Conservation (phyloP, 208 protist genomes). For the Acanthamoeba lenticulata region DNA sequence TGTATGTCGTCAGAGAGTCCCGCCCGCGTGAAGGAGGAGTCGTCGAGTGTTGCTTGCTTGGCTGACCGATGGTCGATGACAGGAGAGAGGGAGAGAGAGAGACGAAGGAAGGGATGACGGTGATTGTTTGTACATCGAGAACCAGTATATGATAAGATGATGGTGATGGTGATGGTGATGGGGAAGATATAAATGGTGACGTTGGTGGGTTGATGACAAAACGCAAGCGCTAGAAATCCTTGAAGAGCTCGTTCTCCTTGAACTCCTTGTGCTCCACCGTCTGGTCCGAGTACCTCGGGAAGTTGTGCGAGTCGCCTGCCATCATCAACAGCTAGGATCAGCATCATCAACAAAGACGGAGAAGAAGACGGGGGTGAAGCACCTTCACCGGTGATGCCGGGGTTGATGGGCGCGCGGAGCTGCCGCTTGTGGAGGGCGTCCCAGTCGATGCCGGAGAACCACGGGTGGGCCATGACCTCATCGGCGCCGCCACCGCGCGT, state of each 20-base stretch:
- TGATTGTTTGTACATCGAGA: too few species aligned
- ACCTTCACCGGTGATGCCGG: slow-evolving; percentile 21
- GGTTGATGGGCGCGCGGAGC: slow-evolving; percentile 48
- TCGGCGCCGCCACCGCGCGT: slow-evolving; percentile 71
- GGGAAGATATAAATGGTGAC: too few species aligned
- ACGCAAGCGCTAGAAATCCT: not conserved
- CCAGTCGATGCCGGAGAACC: slow-evolving; percentile 75
- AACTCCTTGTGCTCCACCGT: slow-evolving; percentile 64
- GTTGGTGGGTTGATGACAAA: not conserved
- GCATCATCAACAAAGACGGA: not conserved
- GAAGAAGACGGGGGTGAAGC: not conserved
- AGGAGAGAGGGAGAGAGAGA: too few species aligned
- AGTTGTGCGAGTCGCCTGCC: slow-evolving; percentile 38
- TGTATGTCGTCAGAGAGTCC: too few species aligned
- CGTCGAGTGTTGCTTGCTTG: too few species aligned
- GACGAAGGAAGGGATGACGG: too few species aligned
- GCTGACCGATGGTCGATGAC: too few species aligned
- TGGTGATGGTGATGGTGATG: too few species aligned
- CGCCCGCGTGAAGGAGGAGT: too few species aligned
- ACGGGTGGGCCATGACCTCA: slow-evolving; percentile 79
- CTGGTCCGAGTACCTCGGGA: slow-evolving; percentile 42
- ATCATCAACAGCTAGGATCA: not conserved
- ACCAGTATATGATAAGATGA: too few species aligned
- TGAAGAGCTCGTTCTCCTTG: slow-evolving; percentile 51
- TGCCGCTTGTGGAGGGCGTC: slow-evolving; percentile 45